phyloP scores from a whole-genome alignment of 1,284 basidiomycete genomes.

The Trichosporon sp. region DNA sequence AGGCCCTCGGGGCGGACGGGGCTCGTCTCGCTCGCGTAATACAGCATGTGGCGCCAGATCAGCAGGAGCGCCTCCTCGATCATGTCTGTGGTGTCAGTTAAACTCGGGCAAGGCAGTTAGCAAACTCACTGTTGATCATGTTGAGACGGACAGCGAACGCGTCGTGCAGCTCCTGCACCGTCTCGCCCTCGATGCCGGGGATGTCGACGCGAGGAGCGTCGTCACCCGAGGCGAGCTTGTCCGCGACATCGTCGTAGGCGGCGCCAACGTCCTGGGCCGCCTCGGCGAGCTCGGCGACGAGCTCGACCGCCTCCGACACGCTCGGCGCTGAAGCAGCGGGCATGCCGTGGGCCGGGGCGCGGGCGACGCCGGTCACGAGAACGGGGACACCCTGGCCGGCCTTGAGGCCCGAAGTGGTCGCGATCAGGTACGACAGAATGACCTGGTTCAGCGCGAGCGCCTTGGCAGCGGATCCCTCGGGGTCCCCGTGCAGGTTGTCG shows the following conservation, averaged over 20 bases:
- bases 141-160: slow-evolving; percentile 8
- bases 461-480: slow-evolving; percentile 5
- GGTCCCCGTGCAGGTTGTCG: slow-evolving; percentile 23
- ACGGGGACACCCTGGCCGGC: slow-evolving; percentile 37
- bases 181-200: slow-evolving; percentile 10
- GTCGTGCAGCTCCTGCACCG: slow-evolving; percentile 17
- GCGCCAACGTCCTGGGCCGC: slow-evolving; percentile 27
- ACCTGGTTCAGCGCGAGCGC: slow-evolving; percentile 42
- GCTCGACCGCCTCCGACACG: slow-evolving; percentile 29
- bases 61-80: slow-evolving; percentile 78
- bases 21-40: slow-evolving; percentile 50
- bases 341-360: slow-evolving; percentile 21
- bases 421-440: slow-evolving; percentile 36
- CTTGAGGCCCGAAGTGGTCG: slow-evolving; percentile 36
- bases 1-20: slow-evolving; percentile 35
- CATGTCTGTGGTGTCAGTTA: slow-evolving; percentile 54
- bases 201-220: slow-evolving; percentile 16
- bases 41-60: slow-evolving; percentile 75
- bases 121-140: slow-evolving; percentile 15
- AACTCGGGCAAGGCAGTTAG: no score
- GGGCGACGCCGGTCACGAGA: slow-evolving; percentile 35
- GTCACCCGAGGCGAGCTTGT: slow-evolving; percentile 28
- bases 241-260: slow-evolving; percentile 31
- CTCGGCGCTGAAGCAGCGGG: slow-evolving; percentile 29
- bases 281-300: slow-evolving; percentile 36